Conservation (phyloP, 1,284 basidiomycete species). For the Erythrobasidium hasegawianum region DNA sequence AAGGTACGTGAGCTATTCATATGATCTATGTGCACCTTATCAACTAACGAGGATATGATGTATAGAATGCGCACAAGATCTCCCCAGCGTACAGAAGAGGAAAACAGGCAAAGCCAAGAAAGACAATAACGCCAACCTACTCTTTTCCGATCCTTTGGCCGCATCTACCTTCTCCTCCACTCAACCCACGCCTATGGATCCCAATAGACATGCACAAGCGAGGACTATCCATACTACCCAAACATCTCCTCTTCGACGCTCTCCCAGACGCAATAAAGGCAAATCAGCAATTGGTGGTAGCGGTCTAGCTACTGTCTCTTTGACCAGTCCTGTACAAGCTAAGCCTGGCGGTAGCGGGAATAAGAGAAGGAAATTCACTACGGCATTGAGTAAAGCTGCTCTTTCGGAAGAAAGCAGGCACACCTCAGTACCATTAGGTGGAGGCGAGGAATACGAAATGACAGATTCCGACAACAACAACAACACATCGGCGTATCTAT, state of each 20-base stretch:
- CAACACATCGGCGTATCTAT: not conserved
- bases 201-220: not conserved
- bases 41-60: no score
- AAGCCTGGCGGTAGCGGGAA: not conserved
- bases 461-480: not conserved
- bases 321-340: not conserved
- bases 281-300: not conserved
- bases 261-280: conserved; percentile 16
- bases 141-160: not conserved
- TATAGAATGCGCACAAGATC: conserved; percentile 33
- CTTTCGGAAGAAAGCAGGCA: conserved; percentile 12
- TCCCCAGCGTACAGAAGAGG: conserved; percentile 20
- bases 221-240: conserved; percentile 5
- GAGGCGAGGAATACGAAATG: not conserved
- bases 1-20: conserved; percentile 17
- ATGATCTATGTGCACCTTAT: no score
- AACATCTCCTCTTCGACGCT: conserved; percentile 29
- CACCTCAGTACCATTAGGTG: not conserved
- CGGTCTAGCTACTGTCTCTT: not conserved
- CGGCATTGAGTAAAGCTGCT: conserved; percentile 21
- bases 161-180: not conserved
- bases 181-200: not conserved
- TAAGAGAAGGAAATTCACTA: conserved; percentile 29
- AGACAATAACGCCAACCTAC: no score
- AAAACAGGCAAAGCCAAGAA: conserved; percentile 4